These are phyloP conservation scores for Achaetomiella virescens DNA, from an alignment of 495 filamentous ascomycete genomes.

Conservation along the genomic window DNA sequence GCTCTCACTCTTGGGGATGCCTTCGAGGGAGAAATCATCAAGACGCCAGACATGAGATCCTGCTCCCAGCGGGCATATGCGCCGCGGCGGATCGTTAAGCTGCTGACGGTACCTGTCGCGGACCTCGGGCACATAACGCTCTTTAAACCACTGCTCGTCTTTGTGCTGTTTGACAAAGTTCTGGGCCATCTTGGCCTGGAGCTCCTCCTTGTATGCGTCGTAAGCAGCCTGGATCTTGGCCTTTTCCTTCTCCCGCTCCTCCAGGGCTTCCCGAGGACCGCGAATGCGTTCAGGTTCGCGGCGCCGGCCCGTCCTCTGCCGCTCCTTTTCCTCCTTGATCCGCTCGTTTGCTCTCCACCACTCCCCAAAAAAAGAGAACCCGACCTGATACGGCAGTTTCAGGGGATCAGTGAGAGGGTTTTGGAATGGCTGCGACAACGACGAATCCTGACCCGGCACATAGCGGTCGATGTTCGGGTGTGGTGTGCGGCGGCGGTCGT, in stretches of 20 bases:
- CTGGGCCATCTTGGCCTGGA: conserved; percentile 85
- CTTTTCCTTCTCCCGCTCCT: conserved; percentile 84
- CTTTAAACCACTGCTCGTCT: conserved; percentile 94
- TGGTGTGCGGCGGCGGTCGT: conserved; percentile 55
- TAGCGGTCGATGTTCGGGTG: conserved; percentile 88
- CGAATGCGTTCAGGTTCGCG: conserved; percentile 63
- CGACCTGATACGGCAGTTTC: conserved; percentile 83
- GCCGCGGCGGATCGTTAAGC: conserved; percentile 66
- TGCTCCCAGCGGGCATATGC: conserved; percentile 77
- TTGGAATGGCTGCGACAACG: conserved; percentile 47
- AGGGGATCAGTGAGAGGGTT: conserved; percentile 80
- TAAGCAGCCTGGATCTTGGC: conserved; percentile 87
- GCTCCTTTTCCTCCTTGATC: conserved; percentile 83
- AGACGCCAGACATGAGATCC: conserved; percentile 72
- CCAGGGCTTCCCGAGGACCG: conserved; percentile 68
- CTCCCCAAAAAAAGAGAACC: conserved; percentile 93
- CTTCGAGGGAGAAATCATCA: conserved; percentile 91
- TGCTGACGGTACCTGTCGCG: conserved; percentile 60
- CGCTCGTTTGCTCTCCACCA: conserved; percentile 88
- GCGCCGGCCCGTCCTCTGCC: conserved; percentile 65
- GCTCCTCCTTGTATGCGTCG: conserved; percentile 87
- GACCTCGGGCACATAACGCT: conserved; percentile 82
- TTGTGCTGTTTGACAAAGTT: conserved; percentile 87
- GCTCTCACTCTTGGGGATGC: conserved; percentile 88
- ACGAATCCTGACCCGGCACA: conserved; percentile 73